Percentiles rank a stretch among this genome's conserved stretches.
These are phyloP conservation scores for Penicillium sp. DNA, from an alignment of 2,329 filamentous ascomycete species.

Conservation along the genomic window DNA sequence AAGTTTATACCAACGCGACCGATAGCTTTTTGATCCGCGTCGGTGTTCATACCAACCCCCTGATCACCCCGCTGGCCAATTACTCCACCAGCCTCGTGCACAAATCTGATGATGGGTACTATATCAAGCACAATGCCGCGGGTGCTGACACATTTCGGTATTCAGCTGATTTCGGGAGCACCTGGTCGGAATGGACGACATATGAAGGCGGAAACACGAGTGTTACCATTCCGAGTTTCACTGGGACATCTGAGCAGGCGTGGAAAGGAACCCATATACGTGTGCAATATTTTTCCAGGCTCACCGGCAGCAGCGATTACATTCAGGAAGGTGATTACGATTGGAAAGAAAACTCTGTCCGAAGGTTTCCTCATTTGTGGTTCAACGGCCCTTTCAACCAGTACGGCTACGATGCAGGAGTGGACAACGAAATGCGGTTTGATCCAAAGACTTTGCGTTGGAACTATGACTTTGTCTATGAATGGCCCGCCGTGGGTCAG, in stretches of 20 bases:
- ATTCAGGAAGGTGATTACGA: constrained; percentile 60
- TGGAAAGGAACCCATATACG: constrained; percentile 65
- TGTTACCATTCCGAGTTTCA: constrained; percentile 54
- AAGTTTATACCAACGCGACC: constrained; percentile 51
- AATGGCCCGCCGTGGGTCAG: constrained; percentile 64
- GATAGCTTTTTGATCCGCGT: constrained; percentile 65
- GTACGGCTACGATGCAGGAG: constrained; percentile 63
- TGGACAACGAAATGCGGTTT: constrained; percentile 57
- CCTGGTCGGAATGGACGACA: constrained; percentile 59
- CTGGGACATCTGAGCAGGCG: constrained; percentile 58
- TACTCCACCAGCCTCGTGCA: constrained; percentile 58
- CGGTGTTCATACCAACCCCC: constrained; percentile 59
- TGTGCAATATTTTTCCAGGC: constrained; percentile 63
- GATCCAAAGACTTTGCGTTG: constrained; percentile 53
- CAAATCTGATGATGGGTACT: constrained; percentile 46
- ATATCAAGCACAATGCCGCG: constrained; percentile 59
- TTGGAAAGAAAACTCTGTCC: constrained; percentile 32
- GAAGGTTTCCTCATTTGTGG: constrained; percentile 64
- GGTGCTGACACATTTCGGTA: constrained; percentile 66
- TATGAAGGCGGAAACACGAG: constrained; percentile 55
- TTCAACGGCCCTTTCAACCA: constrained; percentile 64
- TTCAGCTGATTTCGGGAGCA: constrained; percentile 61
- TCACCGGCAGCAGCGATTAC: constrained; percentile 61
- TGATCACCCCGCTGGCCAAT: constrained; percentile 61
- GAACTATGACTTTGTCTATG: constrained; percentile 62